These are phyloP conservation scores for Persicaria tinctoria DNA, from an alignment of 148 eudicot species.

Conservation along the genomic window DNA sequence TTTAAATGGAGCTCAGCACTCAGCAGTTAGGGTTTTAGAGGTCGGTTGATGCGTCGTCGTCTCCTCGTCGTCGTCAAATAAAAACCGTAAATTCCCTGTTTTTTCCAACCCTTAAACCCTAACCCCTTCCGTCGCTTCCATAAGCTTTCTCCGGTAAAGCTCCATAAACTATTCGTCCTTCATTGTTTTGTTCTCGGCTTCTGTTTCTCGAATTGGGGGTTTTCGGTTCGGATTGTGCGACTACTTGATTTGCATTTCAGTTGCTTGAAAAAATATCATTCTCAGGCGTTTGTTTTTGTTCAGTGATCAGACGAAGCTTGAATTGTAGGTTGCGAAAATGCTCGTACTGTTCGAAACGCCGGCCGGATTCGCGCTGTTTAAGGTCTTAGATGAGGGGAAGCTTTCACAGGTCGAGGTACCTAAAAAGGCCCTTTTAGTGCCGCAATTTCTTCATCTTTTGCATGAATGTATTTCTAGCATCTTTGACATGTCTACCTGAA, in stretches of 20 bases:
- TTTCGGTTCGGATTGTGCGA: neutral
- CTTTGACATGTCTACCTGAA: neutral
- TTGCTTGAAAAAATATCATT: neutral
- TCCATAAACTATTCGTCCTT: neutral
- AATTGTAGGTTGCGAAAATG: neutral
- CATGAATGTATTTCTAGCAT: neutral
- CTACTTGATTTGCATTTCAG: neutral
- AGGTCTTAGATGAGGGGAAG: slow-evolving; percentile 82
- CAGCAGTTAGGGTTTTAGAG: neutral
- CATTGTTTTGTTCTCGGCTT: neutral
- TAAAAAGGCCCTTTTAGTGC: neutral
- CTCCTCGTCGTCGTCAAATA: neutral
- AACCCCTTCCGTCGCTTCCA: neutral
- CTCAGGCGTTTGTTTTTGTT: neutral
- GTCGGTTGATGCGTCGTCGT: neutral
- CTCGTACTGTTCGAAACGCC: slow-evolving; percentile 63
- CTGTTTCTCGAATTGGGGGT: neutral
- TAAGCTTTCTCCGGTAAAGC: neutral
- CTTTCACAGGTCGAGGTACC: slow-evolving; percentile 69
- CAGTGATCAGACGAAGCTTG: neutral
- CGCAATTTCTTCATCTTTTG: neutral
- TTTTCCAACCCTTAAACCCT: neutral
- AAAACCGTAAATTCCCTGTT: neutral
- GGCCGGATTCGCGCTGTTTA: slow-evolving; percentile 86
- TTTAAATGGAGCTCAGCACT: no score